Conservation (phyloP, 345 rosid genomes). For the Brassica rapa region DNA sequence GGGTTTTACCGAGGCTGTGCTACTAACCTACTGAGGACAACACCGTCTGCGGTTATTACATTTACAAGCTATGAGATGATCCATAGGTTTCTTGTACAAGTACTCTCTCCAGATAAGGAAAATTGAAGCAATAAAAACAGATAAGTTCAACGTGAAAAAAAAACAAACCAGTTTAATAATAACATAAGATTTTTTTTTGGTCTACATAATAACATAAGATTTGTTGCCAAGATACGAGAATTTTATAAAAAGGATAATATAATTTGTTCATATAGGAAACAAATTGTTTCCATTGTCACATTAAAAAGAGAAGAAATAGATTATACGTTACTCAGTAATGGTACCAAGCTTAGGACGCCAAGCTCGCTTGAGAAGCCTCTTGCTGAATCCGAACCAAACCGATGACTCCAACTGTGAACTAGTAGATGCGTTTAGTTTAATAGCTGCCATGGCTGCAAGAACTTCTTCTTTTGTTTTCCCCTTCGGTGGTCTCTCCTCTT, state of each 20-base stretch:
- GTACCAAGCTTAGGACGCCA: constrained; percentile 80
- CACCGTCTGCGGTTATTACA: constrained; percentile 83
- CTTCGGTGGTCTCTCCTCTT: constrained; percentile 12
- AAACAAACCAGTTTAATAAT: constrained; percentile 13
- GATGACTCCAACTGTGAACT: constrained; percentile 33
- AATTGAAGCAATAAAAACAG: background rate
- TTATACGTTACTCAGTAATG: constrained; percentile 53
- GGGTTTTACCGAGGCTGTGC: constrained; percentile 93
- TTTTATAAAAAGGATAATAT: background rate
- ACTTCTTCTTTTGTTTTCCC: constrained; percentile 41
- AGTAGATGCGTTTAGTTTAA: constrained; percentile 21
- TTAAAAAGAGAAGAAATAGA: background rate
- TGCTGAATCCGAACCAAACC: constrained; percentile 69
- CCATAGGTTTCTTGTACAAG: constrained; percentile 39
- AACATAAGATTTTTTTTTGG: too few relatives aligned
- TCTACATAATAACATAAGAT: constrained; percentile 1
- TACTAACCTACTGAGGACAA: constrained; percentile 74
- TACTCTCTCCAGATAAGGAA: constrained; percentile 32
- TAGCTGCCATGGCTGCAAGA: constrained; percentile 32
- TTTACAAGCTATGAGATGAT: constrained; percentile 86
- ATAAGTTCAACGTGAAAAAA: constrained; percentile 16
- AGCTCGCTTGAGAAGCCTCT: constrained; percentile 55
- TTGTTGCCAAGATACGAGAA: constrained; percentile 2
- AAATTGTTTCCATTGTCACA: constrained; percentile 19
- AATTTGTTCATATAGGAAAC: constrained; percentile 10